Evolutionary conservation across 2,329 filamentous ascomycete genomes (phyloP).

Genomic region (Grosmannia serpens): DNA sequence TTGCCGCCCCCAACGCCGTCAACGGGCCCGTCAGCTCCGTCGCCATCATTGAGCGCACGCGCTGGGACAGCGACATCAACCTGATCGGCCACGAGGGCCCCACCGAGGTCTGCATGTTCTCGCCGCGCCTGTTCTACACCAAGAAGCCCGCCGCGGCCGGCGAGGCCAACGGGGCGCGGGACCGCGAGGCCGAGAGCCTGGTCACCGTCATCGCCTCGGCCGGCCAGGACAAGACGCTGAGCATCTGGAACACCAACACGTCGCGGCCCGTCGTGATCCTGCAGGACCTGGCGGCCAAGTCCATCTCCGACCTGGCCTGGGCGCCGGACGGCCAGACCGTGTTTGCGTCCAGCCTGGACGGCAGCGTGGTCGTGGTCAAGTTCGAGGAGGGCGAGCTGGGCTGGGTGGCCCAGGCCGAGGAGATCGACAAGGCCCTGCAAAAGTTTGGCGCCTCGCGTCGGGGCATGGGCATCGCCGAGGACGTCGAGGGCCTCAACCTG

Average conservation of each 20-base stretch:
- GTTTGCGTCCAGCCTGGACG: constrained; percentile 80
- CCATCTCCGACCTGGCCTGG: constrained; percentile 91
- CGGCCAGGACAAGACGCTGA: constrained; percentile 91
- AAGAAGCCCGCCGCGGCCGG: constrained; percentile 48
- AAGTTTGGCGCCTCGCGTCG: constrained; percentile 86
- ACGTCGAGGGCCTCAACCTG: constrained; percentile 74
- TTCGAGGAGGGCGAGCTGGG: constrained; percentile 85
- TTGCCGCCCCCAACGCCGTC: constrained; percentile 91
- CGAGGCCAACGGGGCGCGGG: constrained; percentile 30
- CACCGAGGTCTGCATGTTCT: constrained; percentile 95
- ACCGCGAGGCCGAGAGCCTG: constrained; percentile 23
- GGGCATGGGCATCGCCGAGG: constrained; percentile 83
- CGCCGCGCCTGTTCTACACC: constrained; percentile 75
- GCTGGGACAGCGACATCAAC: constrained; percentile 95
- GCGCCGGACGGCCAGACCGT: constrained; percentile 80
- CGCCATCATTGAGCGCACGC: constrained; percentile 82
- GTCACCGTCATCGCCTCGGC: constrained; percentile 95
- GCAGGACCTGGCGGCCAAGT: constrained; percentile 80
- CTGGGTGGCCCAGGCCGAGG: constrained; percentile 72
- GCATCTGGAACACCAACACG: constrained; percentile 95
- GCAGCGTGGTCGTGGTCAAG: constrained; percentile 67
- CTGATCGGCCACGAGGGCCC: constrained; percentile 94
- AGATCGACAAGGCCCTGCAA: constrained; percentile 85
- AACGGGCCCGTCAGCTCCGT: constrained; percentile 97
- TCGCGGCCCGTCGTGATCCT: constrained; percentile 82